phyloP scores from a whole-genome alignment of 140 eudicot species.

The Anethum foeniculum region DNA sequence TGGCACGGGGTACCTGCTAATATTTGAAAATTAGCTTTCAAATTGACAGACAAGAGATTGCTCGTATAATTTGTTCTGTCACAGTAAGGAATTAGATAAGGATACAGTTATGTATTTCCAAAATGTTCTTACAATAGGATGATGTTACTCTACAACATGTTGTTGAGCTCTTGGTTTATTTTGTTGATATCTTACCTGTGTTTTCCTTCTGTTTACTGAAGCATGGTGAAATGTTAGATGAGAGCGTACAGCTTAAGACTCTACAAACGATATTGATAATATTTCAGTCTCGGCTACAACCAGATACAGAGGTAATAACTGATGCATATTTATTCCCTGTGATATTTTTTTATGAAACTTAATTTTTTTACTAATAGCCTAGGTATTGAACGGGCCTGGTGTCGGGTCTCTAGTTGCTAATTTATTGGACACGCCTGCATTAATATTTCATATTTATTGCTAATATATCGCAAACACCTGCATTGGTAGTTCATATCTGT shows the following conservation, averaged over 20 bases:
- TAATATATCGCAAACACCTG: not conserved
- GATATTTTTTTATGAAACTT: not conserved
- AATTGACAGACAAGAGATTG: not conserved
- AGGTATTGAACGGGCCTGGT: not conserved
- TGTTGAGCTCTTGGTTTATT: not conserved
- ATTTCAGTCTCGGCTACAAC: conserved; percentile 84
- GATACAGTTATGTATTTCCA: not conserved
- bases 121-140: not conserved
- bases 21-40: not conserved
- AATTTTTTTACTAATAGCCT: not conserved
- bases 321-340: conserved; percentile 14
- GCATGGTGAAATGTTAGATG: conserved; percentile 98
- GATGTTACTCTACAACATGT: not conserved
- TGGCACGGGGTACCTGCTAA: not conserved
- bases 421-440: not conserved
- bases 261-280: conserved; percentile 87
- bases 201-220: conserved; percentile 25
- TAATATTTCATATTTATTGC: not conserved
- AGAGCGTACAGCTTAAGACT: conserved; percentile 83
- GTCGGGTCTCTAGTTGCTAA: not conserved
- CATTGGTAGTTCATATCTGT: not conserved
- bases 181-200: not conserved
- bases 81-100: not conserved
- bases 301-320: conserved; percentile 76
- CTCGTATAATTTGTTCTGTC: not conserved